These are phyloP conservation scores for Verbena officinalis DNA, from an alignment of 257 asterid genomes.

Conservation along the genomic window DNA sequence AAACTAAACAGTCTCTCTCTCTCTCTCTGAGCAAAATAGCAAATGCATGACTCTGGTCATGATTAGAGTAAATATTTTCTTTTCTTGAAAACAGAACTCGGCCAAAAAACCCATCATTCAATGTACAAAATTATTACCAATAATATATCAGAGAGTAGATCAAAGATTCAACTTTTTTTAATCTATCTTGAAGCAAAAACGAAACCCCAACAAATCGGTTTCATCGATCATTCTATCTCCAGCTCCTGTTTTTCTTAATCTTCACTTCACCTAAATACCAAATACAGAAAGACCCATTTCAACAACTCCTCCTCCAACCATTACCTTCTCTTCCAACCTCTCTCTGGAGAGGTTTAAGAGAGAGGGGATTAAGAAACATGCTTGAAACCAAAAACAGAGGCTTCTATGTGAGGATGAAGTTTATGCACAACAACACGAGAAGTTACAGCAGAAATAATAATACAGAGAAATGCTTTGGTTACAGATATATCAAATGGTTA, in stretches of 20 bases:
- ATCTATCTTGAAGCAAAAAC: conserved; percentile 48
- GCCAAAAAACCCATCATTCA: conserved; percentile 26
- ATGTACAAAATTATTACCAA: conserved; percentile 10
- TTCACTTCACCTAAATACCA: conserved; percentile 52
- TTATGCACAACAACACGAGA: conserved; percentile 31
- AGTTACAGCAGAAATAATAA: conserved; percentile 13
- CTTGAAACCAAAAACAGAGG: conserved; percentile 56
- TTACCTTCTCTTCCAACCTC: conserved; percentile 4
- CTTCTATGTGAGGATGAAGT: conserved; percentile 71
- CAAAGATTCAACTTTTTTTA: neutral
- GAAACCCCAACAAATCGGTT: conserved; percentile 48
- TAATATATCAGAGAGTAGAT: conserved; percentile 16
- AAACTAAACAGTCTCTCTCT: conserved; percentile 10
- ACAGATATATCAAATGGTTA: conserved; percentile 68
- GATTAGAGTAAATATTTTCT: conserved; percentile 1
- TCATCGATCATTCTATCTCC: conserved; percentile 27
- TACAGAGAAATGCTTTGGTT: conserved; percentile 32
- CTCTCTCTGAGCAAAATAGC: conserved; percentile 15
- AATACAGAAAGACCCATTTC: conserved; percentile 51
- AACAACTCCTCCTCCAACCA: conserved; percentile 31
- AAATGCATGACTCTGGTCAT: conserved; percentile 27
- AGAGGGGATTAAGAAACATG: conserved; percentile 30
- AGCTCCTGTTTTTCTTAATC: conserved; percentile 45
- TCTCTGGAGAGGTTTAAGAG: conserved; percentile 36
- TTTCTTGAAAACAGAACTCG: conserved; percentile 26